Percentiles rank a stretch among this genome's conserved stretches.
phyloP scores from a whole-genome alignment of 1,284 basidiomycete genomes.

The Athelia psychrophila region DNA sequence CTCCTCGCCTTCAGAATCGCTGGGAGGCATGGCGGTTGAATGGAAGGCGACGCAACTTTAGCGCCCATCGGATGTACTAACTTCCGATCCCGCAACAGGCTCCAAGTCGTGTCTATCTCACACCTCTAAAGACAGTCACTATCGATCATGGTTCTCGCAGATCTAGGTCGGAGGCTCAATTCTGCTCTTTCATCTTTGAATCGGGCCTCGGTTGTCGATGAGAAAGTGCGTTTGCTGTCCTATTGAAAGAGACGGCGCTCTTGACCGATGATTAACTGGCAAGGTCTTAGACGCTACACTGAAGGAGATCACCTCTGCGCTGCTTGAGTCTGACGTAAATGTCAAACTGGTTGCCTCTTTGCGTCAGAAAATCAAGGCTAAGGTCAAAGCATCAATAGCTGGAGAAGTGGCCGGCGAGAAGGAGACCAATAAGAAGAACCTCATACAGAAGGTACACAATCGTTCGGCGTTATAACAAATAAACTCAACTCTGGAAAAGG shows the following conservation, averaged over 20 bases:
- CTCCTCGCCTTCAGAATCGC: conserved; percentile 65
- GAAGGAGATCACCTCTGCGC: conserved; percentile 92
- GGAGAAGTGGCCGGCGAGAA: conserved; percentile 64
- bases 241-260: background rate
- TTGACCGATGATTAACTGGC: conserved; percentile 10
- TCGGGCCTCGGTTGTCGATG: conserved; percentile 83
- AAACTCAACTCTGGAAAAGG: conserved; percentile 44
- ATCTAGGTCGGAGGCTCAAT: conserved; percentile 93
- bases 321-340: conserved; percentile 97
- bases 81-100: too few species aligned
- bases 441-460: conserved; percentile 81
- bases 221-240: conserved; percentile 60
- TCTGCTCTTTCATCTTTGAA: conserved; percentile 91
- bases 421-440: conserved; percentile 79
- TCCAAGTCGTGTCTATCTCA: background rate
- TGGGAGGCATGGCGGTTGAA: conserved; percentile 41
- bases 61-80: too few species aligned
- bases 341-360: conserved; percentile 92
- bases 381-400: conserved; percentile 78
- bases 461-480: background rate
- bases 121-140: conserved; percentile 5
- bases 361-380: conserved; percentile 87
- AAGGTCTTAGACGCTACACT: conserved; percentile 92
- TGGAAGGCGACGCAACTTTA: background rate
- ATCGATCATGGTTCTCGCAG: conserved; percentile 87